Evolutionary conservation across 176 grass and related monocot genomes (phyloP).

Genomic region (Dendrocalamus sinicus): DNA sequence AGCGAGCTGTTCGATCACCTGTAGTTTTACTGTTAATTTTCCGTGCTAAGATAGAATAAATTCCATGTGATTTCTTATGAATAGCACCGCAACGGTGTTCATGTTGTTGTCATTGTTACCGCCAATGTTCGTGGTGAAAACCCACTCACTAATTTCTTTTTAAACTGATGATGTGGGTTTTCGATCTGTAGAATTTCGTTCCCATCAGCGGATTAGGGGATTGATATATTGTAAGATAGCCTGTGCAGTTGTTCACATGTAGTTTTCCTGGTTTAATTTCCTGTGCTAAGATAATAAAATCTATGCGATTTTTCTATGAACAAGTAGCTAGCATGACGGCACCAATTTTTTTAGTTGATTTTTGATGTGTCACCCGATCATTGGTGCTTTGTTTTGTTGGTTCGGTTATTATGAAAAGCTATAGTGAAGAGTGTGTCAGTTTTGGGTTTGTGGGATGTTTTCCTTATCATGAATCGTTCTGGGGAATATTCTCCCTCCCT

Average conservation of each 20-base stretch:
- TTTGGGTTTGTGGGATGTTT: constrained; percentile 11
- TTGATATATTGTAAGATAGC: not conserved
- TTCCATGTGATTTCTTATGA: not conserved
- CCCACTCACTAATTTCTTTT: not conserved
- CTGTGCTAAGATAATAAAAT: constrained; percentile 31
- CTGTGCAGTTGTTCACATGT: constrained; percentile 33
- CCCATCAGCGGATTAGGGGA: not conserved
- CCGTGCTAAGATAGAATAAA: constrained; percentile 16
- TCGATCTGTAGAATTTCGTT: not conserved
- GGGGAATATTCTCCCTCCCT: constrained; percentile 14
- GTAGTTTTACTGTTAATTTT: constrained; percentile 2
- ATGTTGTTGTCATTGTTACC: not conserved
- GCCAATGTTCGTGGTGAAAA: not conserved
- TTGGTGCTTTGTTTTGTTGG: constrained; percentile 20
- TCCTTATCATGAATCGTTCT: not conserved
- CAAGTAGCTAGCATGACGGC: constrained; percentile 38
- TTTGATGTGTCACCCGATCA: constrained; percentile 10
- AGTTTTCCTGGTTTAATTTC: constrained; percentile 35
- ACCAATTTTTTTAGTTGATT: not conserved
- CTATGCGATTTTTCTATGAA: constrained; percentile 32
- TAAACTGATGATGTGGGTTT: not conserved
- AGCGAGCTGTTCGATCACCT: too few species aligned
- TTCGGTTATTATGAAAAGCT: not conserved
- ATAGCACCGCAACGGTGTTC: not conserved
- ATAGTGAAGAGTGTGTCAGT: not conserved